Evolutionary conservation across 176 grass and related monocot species (phyloP).

Genomic region (Pontederia paniculata): DNA sequence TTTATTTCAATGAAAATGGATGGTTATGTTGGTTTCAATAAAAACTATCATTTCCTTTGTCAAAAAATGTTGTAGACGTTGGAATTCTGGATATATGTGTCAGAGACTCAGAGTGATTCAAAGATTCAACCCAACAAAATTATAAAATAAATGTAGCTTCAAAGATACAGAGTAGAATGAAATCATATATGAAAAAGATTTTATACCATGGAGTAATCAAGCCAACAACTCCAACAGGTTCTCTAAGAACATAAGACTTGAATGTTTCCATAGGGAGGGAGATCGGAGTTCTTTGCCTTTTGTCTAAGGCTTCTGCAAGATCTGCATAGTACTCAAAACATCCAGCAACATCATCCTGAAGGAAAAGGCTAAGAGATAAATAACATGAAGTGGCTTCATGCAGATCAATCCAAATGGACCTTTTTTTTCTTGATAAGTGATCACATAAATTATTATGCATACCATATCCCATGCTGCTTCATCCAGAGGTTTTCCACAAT

Average conservation of each 20-base stretch:
- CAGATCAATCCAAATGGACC: no score
- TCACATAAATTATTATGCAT: not conserved
- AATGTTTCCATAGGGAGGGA: conserved; percentile 88
- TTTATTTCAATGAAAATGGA: no score
- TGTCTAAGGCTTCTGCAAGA: conserved; percentile 76
- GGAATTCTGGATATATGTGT: no score
- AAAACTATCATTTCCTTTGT: no score
- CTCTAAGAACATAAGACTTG: conserved; percentile 71
- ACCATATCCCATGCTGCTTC: conserved; percentile 98
- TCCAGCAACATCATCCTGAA: conserved; percentile 96
- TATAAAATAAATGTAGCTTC: no score
- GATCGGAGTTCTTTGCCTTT: conserved; percentile 63
- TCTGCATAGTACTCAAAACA: conserved; percentile 92
- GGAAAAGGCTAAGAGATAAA: conserved; percentile 17
- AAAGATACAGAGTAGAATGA: no score
- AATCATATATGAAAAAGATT: no score
- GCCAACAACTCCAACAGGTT: conserved; percentile 92
- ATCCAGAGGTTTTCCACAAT: conserved; percentile 90
- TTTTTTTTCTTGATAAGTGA: no score
- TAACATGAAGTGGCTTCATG: not conserved
- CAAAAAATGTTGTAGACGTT: no score
- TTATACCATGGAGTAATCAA: conserved; percentile 90
- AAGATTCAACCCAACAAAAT: no score
- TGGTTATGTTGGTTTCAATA: no score
- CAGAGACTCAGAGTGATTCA: no score